These are phyloP conservation scores for Suillus lakei DNA, from an alignment of 768 basidiomycete genomes.

Conservation along the genomic window DNA sequence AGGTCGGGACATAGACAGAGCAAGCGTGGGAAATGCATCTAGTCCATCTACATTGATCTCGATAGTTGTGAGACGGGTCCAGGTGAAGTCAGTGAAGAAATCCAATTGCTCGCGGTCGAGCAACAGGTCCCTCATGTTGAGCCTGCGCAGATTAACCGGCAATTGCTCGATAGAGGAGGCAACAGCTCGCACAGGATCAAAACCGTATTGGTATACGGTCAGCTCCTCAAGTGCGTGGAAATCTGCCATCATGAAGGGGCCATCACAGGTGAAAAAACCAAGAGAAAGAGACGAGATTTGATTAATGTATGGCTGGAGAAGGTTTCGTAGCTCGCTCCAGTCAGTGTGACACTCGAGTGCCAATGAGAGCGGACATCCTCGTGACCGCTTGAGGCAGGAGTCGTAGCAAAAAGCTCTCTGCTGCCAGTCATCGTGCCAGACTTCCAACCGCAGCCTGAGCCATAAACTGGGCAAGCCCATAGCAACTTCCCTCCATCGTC, in stretches of 20 bases:
- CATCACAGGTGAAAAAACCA: not conserved
- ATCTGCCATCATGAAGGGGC: constrained; percentile 7
- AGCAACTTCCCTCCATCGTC: constrained; percentile 46
- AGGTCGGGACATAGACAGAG: not conserved
- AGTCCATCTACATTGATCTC: constrained; percentile 5
- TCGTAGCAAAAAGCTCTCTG: constrained; percentile 1
- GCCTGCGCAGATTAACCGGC: constrained; percentile 9
- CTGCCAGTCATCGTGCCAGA: constrained; percentile 9
- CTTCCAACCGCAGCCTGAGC: constrained; percentile 44
- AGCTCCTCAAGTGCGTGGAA: constrained; percentile 23
- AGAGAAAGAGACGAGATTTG: constrained; percentile 13
- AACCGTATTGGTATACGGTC: constrained; percentile 7
- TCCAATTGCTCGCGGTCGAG: not conserved
- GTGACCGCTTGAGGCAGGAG: not conserved
- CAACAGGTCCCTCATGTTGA: not conserved
- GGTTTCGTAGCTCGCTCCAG: not conserved
- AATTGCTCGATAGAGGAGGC: constrained; percentile 9
- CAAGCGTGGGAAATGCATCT: constrained; percentile 9
- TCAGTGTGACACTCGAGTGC: not conserved
- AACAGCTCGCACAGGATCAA: too few species aligned
- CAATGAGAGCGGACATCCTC: not conserved
- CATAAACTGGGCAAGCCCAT: constrained; percentile 48
- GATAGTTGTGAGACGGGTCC: constrained; percentile 18
- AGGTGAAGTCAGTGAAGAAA: not conserved
- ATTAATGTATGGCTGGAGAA: constrained; percentile 23